A percentile compares a stretch with the other conserved stretches of the same genome.
phyloP scores from a whole-genome alignment of 129 eudicot species.

The Chrysanthemum seticuspe region DNA sequence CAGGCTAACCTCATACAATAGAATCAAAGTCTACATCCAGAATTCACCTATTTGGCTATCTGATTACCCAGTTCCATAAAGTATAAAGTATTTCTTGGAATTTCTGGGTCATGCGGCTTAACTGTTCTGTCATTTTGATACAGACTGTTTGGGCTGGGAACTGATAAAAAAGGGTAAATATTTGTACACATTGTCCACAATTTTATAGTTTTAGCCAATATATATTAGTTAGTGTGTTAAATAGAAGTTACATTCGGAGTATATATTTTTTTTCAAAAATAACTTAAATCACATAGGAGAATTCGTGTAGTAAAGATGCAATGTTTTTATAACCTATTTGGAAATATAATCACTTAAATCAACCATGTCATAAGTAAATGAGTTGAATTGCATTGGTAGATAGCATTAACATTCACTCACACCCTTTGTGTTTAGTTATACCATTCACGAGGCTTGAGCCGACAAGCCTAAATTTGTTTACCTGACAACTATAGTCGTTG shows the following conservation, averaged over 20 bases:
- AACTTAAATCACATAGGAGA: too few species aligned
- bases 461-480: slow-evolving; percentile 13
- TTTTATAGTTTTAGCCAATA: too few species aligned
- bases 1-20: background rate
- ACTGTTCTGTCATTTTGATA: too few species aligned
- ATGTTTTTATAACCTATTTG: too few species aligned
- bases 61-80: background rate
- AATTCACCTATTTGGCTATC: background rate
- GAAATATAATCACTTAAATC: background rate
- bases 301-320: too few species aligned
- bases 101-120: background rate
- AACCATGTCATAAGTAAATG: too few species aligned
- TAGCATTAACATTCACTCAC: background rate
- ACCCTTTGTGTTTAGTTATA: background rate
- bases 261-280: too few species aligned
- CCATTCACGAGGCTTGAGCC: background rate
- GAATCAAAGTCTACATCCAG: background rate
- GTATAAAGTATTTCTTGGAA: too few species aligned
- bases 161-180: too few species aligned
- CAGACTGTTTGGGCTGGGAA: too few species aligned
- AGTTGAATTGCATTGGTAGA: background rate
- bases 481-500: slow-evolving; percentile 91
- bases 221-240: too few species aligned
- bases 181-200: too few species aligned
- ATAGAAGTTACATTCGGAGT: background rate